Evolutionary conservation across 768 basidiomycete species (phyloP), one percentile per base, ranked within the genome.

Genomic region (Calvatia gigantea): DNA sequence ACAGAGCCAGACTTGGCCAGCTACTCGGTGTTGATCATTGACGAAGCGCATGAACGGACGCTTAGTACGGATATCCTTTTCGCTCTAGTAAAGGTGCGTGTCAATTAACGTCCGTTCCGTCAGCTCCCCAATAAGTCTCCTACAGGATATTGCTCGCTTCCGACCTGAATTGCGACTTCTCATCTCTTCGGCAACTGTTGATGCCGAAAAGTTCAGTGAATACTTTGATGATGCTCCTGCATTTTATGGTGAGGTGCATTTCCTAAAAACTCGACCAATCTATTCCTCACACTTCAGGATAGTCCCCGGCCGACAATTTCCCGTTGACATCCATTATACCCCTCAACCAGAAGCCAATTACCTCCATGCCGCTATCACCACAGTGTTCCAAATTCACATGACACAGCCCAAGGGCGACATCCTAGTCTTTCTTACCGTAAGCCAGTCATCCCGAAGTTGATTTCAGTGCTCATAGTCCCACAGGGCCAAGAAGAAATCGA

Each of bases 311-410:
- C 91, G 97, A 58, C 87, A 91, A 65, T 99, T 92, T 70, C 94
- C 97, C 12, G 97, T 99, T 57, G 97, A 98, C 66, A 94, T 98
- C 54, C 94, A 96, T 68, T 99, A 98, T 70, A 99, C 97, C 8
- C 95, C 96, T 19, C 97, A 98, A 69, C 97, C 97, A 6, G 97
- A 99, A 75, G 97, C 97, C 41, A 98, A 98, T 69, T 99, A 98
- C 66, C 85, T 98, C 21, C 95, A 98, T 66, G 97, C 97, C 17
- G 92, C 97, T 37, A 96, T 99, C 67, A 99, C 97, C 1, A 99
- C 97, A 8, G 86, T 98, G 27, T 97, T 99, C 73, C 97, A 99
- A 69, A 98, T 98, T 35, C 97, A 99, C 69, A 98, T 95, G 2
- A 98, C 97, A 1, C 97, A 98, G 61, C 94, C 95, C 1, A 92